Percentiles rank a stretch among this genome's conserved stretches.
These are phyloP conservation scores for Yamadazyma laniorum DNA, from an alignment of 805 yeast species.

Conservation along the genomic window DNA sequence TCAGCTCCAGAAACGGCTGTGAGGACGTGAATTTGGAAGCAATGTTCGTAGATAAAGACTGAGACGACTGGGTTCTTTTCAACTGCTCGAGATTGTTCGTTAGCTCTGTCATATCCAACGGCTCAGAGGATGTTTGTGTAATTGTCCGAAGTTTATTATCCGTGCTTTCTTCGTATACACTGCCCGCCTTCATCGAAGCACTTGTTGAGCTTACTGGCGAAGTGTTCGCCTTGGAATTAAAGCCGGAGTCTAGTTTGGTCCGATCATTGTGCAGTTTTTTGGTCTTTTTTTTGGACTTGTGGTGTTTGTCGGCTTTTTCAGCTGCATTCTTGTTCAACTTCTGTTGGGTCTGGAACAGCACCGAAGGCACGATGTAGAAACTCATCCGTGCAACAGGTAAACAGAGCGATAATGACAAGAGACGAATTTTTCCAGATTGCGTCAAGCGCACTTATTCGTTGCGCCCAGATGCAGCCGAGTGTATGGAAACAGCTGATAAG, in stretches of 20 bases:
- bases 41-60: conserved; percentile 14
- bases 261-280: conserved; percentile 3
- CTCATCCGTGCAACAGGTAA: too few relatives aligned
- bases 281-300: conserved; percentile 14
- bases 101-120: conserved; percentile 5
- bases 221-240: neutral
- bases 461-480: too few relatives aligned
- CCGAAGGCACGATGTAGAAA: conserved; percentile 38
- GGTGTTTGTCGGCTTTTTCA: conserved; percentile 16
- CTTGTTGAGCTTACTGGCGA: conserved; percentile 13
- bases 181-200: conserved; percentile 7
- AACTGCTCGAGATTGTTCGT: conserved; percentile 5
- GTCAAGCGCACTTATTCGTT: too few relatives aligned
- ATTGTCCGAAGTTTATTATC: neutral
- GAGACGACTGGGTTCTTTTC: conserved; percentile 8
- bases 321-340: conserved; percentile 23
- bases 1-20: neutral
- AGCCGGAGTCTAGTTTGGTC: conserved; percentile 2
- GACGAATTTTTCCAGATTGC: too few relatives aligned
- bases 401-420: too few relatives aligned
- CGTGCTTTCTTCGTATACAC: conserved; percentile 11
- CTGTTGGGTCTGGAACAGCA: conserved; percentile 42
- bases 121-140: neutral
- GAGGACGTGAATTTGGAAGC: conserved; percentile 7
- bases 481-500: too few relatives aligned